Conservation (phyloP, 169 alveolate species). For the Plasmodium fragile region DNA sequence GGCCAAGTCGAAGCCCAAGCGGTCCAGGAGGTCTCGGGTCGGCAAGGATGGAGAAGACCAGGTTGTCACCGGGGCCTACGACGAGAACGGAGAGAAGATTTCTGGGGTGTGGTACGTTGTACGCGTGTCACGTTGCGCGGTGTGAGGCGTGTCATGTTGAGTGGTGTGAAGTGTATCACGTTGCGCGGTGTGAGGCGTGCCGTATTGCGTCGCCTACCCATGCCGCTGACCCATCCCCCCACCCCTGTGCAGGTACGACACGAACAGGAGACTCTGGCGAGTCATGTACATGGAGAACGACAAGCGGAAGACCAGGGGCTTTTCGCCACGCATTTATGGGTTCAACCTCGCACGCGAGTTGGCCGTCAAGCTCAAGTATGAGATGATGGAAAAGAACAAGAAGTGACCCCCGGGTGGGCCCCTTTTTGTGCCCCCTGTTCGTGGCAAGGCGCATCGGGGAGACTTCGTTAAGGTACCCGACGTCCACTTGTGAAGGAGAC, state of each 20-base stretch:
- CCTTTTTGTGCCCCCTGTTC: not conserved
- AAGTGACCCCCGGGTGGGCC: conserved; percentile 4
- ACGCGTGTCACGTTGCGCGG: not conserved
- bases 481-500: not conserved
- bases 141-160: not conserved
- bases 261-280: conserved; percentile 68
- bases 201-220: not conserved
- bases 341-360: conserved; percentile 64
- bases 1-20: conserved; percentile 1
- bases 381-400: conserved; percentile 61
- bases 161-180: not conserved
- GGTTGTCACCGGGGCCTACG: conserved; percentile 65
- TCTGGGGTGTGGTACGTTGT: conserved; percentile 64
- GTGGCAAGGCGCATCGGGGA: not conserved
- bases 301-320: conserved; percentile 66
- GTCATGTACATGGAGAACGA: conserved; percentile 76
- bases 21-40: conserved; percentile 5
- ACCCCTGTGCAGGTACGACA: conserved; percentile 35
- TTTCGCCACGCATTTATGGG: conserved; percentile 69
- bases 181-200: not conserved
- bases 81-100: conserved; percentile 70
- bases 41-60: conserved; percentile 21
- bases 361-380: conserved; percentile 70
- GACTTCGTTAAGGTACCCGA: not conserved
- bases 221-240: not conserved